These are phyloP conservation scores for Monosporascus sp. DNA, from an alignment of 2,329 filamentous ascomycete genomes.

Conservation along the genomic window DNA sequence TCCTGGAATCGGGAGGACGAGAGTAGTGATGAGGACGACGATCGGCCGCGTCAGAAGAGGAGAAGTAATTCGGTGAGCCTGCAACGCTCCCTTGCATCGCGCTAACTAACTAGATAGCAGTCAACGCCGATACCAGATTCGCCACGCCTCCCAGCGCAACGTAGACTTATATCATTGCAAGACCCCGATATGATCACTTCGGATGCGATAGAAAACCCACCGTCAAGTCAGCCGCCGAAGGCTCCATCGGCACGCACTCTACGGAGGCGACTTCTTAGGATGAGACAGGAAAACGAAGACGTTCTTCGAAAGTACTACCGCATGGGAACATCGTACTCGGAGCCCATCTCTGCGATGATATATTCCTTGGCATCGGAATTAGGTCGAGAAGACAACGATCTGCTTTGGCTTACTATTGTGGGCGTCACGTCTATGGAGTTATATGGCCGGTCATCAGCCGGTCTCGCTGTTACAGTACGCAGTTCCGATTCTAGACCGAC, in stretches of 20 bases:
- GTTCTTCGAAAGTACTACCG: slow-evolving; percentile 80
- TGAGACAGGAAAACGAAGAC: slow-evolving; percentile 72
- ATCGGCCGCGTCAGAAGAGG: slow-evolving; percentile 72
- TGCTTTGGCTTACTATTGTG: slow-evolving; percentile 92
- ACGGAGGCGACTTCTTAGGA: slow-evolving; percentile 65
- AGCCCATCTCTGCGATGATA: slow-evolving; percentile 89
- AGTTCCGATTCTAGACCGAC: slow-evolving; percentile 50
- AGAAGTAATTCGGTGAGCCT: slow-evolving; percentile 77
- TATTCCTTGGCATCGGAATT: slow-evolving; percentile 94
- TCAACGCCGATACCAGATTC: slow-evolving; percentile 63
- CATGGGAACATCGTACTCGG: slow-evolving; percentile 84
- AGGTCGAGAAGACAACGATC: slow-evolving; percentile 91
- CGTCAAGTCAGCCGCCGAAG: slow-evolving; percentile 54
- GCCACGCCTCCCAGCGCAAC: slow-evolving; percentile 54
- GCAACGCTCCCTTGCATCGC: slow-evolving; percentile 20
- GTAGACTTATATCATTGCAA: slow-evolving; percentile 54
- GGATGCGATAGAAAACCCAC: slow-evolving; percentile 47
- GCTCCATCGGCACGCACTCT: slow-evolving; percentile 67
- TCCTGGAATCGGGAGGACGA: slow-evolving; percentile 69
- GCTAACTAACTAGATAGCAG: slow-evolving; percentile 35
- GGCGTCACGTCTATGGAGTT: slow-evolving; percentile 92
- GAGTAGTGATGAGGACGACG: slow-evolving; percentile 67
- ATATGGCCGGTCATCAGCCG: slow-evolving; percentile 79
- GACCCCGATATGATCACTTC: slow-evolving; percentile 42
- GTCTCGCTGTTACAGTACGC: slow-evolving; percentile 60